Evolutionary conservation across 2,329 filamentous ascomycete species (phyloP).

Genomic region (Aspergillus proliferans): DNA sequence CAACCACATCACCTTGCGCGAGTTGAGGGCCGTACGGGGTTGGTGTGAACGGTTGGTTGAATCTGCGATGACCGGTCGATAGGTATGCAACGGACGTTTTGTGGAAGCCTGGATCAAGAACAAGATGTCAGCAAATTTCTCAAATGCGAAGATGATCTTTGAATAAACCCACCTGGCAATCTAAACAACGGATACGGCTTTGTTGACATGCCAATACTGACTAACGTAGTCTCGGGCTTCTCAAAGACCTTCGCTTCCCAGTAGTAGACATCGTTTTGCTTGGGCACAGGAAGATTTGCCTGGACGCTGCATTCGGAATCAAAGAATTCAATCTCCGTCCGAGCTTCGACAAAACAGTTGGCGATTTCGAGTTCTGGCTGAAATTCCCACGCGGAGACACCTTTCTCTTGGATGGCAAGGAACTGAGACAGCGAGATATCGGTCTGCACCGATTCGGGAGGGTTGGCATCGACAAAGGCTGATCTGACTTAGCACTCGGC

Average conservation of each 20-base stretch:
- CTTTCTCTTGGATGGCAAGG: constrained; percentile 96
- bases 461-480: constrained; percentile 94
- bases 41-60: constrained; percentile 83
- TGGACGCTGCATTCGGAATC: constrained; percentile 96
- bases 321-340: constrained; percentile 98
- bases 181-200: constrained; percentile 96
- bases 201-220: constrained; percentile 90
- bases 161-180: constrained; percentile 65
- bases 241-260: constrained; percentile 99
- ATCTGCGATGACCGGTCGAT: constrained; percentile 77
- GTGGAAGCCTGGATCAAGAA: constrained; percentile 63
- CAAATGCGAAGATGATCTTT: background rate
- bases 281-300: constrained; percentile 92
- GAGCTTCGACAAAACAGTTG: constrained; percentile 94
- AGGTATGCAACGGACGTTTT: constrained; percentile 88
- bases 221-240: constrained; percentile 78
- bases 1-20: constrained; percentile 91
- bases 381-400: constrained; percentile 99
- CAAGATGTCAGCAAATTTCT: constrained; percentile 8
- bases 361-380: constrained; percentile 98
- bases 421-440: constrained; percentile 98
- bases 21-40: constrained; percentile 76
- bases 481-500: constrained; percentile 2
- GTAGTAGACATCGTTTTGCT: constrained; percentile 99
- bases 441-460: constrained; percentile 88